phyloP scores from a whole-genome alignment of 148 eudicot species.

The Bassia scoparia region DNA sequence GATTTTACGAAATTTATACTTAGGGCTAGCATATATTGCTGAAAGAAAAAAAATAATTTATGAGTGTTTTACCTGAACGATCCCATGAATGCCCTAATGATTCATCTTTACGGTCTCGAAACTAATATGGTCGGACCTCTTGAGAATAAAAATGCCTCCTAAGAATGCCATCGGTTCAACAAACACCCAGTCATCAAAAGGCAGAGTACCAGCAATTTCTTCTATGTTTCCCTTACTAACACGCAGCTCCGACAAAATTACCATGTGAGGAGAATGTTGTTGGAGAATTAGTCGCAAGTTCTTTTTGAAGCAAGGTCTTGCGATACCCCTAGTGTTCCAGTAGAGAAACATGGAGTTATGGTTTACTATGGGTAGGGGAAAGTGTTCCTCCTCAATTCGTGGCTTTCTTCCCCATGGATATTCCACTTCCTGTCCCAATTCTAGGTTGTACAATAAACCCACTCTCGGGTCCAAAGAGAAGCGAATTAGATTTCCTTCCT shows the following conservation, averaged over 20 bases:
- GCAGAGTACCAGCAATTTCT: background rate
- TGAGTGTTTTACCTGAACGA: background rate
- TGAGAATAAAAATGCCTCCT: background rate
- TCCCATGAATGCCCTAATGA: background rate
- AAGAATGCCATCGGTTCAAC: background rate
- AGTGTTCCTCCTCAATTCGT: too few relatives aligned
- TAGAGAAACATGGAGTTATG: too few relatives aligned
- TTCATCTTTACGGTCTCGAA: background rate
- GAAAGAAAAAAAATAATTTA: background rate
- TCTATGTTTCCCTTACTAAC: background rate
- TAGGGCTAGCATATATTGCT: background rate
- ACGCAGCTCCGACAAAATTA: background rate
- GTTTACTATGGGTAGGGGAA: too few relatives aligned
- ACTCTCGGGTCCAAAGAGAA: too few relatives aligned
- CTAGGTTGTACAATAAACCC: too few relatives aligned
- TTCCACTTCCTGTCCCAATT: too few relatives aligned
- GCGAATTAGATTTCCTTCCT: too few relatives aligned
- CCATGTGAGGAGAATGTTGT: background rate
- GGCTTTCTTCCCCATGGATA: too few relatives aligned
- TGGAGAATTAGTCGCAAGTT: too few relatives aligned
- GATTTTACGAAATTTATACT: too few relatives aligned
- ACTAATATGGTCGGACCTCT: background rate
- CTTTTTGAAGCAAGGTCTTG: too few relatives aligned
- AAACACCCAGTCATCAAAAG: background rate
- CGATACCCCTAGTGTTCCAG: too few relatives aligned